Conservation (phyloP, 306 rosid species). For the Elaeagnus macrophylla region DNA sequence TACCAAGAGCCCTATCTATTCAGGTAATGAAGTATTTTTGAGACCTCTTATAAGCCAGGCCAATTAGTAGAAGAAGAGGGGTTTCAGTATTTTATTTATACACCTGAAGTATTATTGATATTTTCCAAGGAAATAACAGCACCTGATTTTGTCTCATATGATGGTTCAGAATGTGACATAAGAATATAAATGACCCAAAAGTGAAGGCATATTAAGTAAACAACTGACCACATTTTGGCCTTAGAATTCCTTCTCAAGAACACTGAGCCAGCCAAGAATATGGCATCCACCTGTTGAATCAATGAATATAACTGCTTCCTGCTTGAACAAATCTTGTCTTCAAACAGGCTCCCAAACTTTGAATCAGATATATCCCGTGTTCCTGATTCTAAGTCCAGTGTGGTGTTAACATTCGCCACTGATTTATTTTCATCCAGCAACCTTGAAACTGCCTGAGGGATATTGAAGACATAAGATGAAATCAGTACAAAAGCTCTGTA, state of each 20-base stretch:
- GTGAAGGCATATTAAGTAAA: constrained; percentile 82
- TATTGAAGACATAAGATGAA: constrained; percentile 7
- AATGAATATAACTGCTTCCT: constrained; percentile 65
- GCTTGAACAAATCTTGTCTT: constrained; percentile 65
- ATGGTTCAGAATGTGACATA: constrained; percentile 51
- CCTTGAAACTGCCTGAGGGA: constrained; percentile 58
- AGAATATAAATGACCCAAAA: constrained; percentile 87
- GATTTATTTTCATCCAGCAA: constrained; percentile 65
- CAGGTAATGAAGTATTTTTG: constrained; percentile 1
- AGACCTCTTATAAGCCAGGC: constrained; percentile 34
- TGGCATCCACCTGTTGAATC: constrained; percentile 66
- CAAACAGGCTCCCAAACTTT: constrained; percentile 51
- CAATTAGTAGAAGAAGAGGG: constrained; percentile 5
- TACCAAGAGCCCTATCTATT: constrained; percentile 15
- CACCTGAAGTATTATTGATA: constrained; percentile 59
- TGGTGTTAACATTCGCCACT: constrained; percentile 29
- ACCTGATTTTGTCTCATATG: constrained; percentile 61
- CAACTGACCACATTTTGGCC: constrained; percentile 69
- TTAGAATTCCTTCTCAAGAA: constrained; percentile 63
- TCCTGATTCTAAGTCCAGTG: constrained; percentile 69
- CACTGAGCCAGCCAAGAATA: constrained; percentile 62
- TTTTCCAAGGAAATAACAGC: constrained; percentile 80
- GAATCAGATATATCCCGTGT: constrained; percentile 55
- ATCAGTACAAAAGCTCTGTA: background rate
- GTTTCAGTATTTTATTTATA: constrained; percentile 14